These are phyloP conservation scores for Posidonia oceanica DNA, from an alignment of 116 monocot genomes.

Conservation along the genomic window DNA sequence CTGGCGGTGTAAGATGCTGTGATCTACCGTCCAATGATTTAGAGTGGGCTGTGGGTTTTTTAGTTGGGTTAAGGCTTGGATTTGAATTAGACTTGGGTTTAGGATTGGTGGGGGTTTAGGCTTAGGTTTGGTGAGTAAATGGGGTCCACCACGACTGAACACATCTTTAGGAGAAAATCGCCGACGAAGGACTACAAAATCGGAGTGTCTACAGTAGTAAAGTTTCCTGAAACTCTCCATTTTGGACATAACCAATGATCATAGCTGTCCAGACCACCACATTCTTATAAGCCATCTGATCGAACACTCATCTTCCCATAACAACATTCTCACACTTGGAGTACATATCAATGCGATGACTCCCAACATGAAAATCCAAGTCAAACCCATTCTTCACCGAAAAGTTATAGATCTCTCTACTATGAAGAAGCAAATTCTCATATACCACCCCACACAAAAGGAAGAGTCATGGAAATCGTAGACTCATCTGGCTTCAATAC, in stretches of 20 bases:
- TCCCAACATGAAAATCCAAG: slow-evolving; percentile 42
- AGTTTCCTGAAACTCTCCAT: slow-evolving; percentile 39
- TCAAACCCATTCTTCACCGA: slow-evolving; percentile 34
- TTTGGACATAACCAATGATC: slow-evolving; percentile 54
- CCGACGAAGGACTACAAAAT: too few relatives aligned
- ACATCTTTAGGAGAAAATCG: too few relatives aligned
- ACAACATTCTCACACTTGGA: slow-evolving; percentile 17
- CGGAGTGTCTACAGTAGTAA: too few relatives aligned
- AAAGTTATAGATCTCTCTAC: slow-evolving; percentile 55
- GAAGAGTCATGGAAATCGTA: slow-evolving; percentile 44
- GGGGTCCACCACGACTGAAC: too few relatives aligned
- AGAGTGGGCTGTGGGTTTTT: too few relatives aligned
- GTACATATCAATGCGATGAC: slow-evolving; percentile 57
- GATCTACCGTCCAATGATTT: too few relatives aligned
- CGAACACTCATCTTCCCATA: slow-evolving; percentile 45
- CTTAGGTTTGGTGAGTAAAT: too few relatives aligned
- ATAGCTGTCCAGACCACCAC: slow-evolving; percentile 56
- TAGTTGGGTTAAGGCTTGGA: too few relatives aligned
- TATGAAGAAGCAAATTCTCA: slow-evolving; percentile 3
- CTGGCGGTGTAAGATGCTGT: too few relatives aligned
- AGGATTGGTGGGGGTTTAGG: too few relatives aligned
- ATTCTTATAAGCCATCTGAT: slow-evolving; percentile 33
- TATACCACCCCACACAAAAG: slow-evolving; percentile 12
- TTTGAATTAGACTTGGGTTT: too few relatives aligned
- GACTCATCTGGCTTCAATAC: slow-evolving; percentile 39